These are phyloP conservation scores for Fusarium nodosum DNA, from an alignment of 2,329 filamentous ascomycete genomes.

Conservation along the genomic window DNA sequence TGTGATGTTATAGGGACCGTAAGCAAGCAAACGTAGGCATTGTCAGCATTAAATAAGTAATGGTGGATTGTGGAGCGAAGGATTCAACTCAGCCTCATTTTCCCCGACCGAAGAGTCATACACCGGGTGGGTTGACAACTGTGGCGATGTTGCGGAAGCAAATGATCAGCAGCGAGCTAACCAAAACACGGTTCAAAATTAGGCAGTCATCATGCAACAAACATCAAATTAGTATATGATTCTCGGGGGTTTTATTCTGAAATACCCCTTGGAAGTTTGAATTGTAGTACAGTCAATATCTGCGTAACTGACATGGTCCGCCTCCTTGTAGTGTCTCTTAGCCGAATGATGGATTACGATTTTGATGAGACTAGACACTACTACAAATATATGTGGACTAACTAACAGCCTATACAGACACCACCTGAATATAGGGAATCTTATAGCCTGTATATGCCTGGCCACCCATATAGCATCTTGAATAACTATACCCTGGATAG, in stretches of 20 bases:
- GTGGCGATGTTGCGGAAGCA: neutral
- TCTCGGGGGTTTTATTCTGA: too few species aligned
- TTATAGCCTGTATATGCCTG: neutral
- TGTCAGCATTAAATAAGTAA: neutral
- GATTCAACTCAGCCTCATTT: neutral
- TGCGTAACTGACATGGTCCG: too few species aligned
- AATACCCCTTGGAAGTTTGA: too few species aligned
- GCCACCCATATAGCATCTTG: neutral
- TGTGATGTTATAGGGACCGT: too few species aligned
- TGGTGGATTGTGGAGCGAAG: neutral
- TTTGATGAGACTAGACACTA: too few species aligned
- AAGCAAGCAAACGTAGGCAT: rapidly evolving
- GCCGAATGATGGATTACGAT: too few species aligned
- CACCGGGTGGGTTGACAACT: neutral
- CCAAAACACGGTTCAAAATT: neutral
- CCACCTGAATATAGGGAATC: neutral
- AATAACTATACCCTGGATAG: neutral
- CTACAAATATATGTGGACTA: neutral
- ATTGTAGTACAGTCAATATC: too few species aligned
- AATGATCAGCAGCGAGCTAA: neutral
- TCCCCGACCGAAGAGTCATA: neutral
- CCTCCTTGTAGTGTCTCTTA: too few species aligned
- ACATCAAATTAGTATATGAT: too few species aligned
- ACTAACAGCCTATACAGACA: neutral
- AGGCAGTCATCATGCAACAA: neutral